phyloP scores from a whole-genome alignment of 2,329 filamentous ascomycete species.

The Colletotrichum nymphaeae region DNA sequence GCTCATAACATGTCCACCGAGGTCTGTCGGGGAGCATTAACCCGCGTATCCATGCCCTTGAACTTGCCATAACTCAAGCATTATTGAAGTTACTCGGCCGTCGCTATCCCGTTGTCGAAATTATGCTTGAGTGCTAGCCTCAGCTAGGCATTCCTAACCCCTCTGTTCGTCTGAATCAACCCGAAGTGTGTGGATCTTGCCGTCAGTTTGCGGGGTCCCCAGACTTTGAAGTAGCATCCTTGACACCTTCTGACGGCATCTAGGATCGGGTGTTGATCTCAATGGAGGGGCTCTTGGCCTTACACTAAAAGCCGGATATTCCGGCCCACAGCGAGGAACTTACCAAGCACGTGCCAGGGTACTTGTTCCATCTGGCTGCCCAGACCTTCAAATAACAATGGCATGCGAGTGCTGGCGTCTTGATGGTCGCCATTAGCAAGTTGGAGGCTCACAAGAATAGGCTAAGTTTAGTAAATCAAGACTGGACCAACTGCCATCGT shows the following conservation, averaged over 20 bases:
- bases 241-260: slow-evolving; percentile 7
- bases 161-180: background rate
- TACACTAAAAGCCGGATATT: background rate
- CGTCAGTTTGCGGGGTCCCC: slow-evolving; percentile 26
- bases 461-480: no score
- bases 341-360: background rate
- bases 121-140: background rate
- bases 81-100: background rate
- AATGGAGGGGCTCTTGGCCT: background rate
- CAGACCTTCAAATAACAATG: background rate
- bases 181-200: slow-evolving; percentile 14
- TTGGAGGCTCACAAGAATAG: no score
- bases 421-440: background rate
- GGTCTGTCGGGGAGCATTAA: slow-evolving; percentile 1
- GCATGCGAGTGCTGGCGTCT: background rate
- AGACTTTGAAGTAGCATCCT: background rate
- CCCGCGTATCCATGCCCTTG: background rate
- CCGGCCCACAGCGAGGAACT: background rate
- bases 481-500: background rate
- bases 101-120: slow-evolving; percentile 5
- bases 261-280: slow-evolving; percentile 14
- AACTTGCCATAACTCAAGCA: background rate
- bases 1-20: background rate
- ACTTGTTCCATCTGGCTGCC: background rate
- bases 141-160: background rate